Evolutionary conservation across 805 yeast species (phyloP).

Genomic region (Cyberlindnera samutprakarnensis): DNA sequence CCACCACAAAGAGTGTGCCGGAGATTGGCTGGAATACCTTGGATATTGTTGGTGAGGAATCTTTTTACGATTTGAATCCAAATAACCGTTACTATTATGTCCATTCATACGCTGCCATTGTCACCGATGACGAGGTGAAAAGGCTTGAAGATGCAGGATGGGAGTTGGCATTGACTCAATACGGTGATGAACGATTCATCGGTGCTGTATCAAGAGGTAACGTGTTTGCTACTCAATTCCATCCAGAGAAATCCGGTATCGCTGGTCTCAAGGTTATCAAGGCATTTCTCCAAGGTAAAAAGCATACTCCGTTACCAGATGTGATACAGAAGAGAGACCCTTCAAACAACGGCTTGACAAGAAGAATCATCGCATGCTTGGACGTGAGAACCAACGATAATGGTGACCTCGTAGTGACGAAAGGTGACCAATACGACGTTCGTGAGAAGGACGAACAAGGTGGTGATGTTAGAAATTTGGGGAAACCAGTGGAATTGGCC

Average conservation of each 20-base stretch:
- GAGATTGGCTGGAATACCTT: slow-evolving; percentile 91
- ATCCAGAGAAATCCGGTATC: slow-evolving; percentile 95
- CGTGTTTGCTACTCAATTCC: slow-evolving; percentile 93
- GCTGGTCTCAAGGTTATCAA: slow-evolving; percentile 79
- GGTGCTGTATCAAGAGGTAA: slow-evolving; percentile 77
- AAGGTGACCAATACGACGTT: slow-evolving; percentile 98
- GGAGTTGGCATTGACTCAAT: slow-evolving; percentile 65
- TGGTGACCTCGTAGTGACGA: slow-evolving; percentile 96
- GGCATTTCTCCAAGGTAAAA: slow-evolving; percentile 49
- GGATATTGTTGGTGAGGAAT: slow-evolving; percentile 19
- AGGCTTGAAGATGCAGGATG: slow-evolving; percentile 41
- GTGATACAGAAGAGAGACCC: slow-evolving; percentile 25
- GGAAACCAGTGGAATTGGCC: slow-evolving; percentile 95
- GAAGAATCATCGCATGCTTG: slow-evolving; percentile 91
- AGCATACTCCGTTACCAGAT: slow-evolving; percentile 13
- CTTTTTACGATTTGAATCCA: slow-evolving; percentile 59
- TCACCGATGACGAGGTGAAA: slow-evolving; percentile 31
- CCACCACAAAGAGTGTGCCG: slow-evolving; percentile 74
- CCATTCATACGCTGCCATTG: slow-evolving; percentile 82
- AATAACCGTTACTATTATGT: slow-evolving; percentile 82
- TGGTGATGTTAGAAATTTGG: slow-evolving; percentile 77
- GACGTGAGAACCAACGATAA: slow-evolving; percentile 94
- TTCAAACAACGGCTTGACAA: slow-evolving; percentile 60
- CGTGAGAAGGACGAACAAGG: slow-evolving; percentile 60
- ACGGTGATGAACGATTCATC: slow-evolving; percentile 73